Evolutionary conservation across 345 rosid genomes (phyloP), one percentile per base, ranked within the genome.

Genomic region (Combretum micranthum): DNA sequence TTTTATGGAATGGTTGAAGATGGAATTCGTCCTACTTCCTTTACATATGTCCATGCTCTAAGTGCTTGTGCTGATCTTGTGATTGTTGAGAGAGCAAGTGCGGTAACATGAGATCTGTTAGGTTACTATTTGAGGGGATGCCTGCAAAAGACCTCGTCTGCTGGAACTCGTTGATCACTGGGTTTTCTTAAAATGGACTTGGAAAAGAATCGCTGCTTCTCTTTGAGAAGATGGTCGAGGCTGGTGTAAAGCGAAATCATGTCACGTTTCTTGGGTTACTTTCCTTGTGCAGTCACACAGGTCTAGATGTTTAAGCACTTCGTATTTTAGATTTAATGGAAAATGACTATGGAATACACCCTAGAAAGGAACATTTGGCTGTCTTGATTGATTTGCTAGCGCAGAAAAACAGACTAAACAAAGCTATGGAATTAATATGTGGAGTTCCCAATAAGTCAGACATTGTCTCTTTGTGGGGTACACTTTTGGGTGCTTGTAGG

Each of bases 121-220:
- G 54, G 43, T 12, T 49, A 15, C 51, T 73, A 61, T 76, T 79
- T 54, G 58, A 63, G 44, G 25, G 63, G 63, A 65, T 79, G 69
- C 64, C 32, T 0, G 59, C 63, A 15, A 75, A 68, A 51, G 81
- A 76, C 59, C 55, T 61, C 22, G 73, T 79, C 46, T 75, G 80
- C 25, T 79, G 84, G 84, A 76, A 79, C 74, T 70, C 81, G 0
- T 49, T 79, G 66, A 65, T 79, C 47, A 62, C 74, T 14, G 83
- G 83, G 25, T 65, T 67, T 14, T 69, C 83, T 9, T 78, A 65
- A 45, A 79, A 75, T 63, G 83, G 80, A 42, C 61, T 58, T 3
- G 78, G 70, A 37, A 62, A 69, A 55, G 69, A 69, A 47, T 64
- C 80, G 2, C 69, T 72, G 15, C 8, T 48, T 70, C 64, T n/a